These are phyloP conservation scores for Paratinospora sagittata DNA, from an alignment of 164 flowering plant genomes.

Conservation along the genomic window DNA sequence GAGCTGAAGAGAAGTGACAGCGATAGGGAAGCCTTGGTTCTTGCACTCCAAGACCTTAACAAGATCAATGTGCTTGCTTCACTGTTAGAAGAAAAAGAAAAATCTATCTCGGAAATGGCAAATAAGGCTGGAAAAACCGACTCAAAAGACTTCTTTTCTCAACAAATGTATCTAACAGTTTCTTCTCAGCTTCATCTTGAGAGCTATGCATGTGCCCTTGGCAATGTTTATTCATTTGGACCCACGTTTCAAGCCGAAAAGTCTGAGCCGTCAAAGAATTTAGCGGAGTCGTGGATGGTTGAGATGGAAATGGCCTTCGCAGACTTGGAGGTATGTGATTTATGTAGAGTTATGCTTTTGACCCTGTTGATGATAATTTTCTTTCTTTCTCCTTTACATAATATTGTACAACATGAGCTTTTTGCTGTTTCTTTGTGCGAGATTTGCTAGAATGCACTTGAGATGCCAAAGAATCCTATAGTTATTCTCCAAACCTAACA, in stretches of 20 bases:
- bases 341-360: not conserved
- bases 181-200: slow-evolving; percentile 76
- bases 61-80: slow-evolving; percentile 56
- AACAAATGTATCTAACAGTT: slow-evolving; percentile 42
- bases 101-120: slow-evolving; percentile 20
- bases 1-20: slow-evolving; percentile 74
- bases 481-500: too few relatives aligned
- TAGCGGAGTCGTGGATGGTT: slow-evolving; percentile 75
- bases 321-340: slow-evolving; percentile 53
- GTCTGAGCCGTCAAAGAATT: slow-evolving; percentile 33
- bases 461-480: too few relatives aligned
- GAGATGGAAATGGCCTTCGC: slow-evolving; percentile 87
- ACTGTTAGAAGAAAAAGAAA: slow-evolving; percentile 56
- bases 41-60: slow-evolving; percentile 63
- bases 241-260: slow-evolving; percentile 69
- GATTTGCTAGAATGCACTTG: too few relatives aligned
- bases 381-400: too few relatives aligned
- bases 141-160: slow-evolving; percentile 51
- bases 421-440: too few relatives aligned
- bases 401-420: too few relatives aligned
- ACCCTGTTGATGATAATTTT: too few relatives aligned
- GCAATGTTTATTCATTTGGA: slow-evolving; percentile 85
- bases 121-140: slow-evolving; percentile 21
- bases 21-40: slow-evolving; percentile 63
- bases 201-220: slow-evolving; percentile 83